Conservation (phyloP, 495 filamentous ascomycete species). For the Cercophora scortea region DNA sequence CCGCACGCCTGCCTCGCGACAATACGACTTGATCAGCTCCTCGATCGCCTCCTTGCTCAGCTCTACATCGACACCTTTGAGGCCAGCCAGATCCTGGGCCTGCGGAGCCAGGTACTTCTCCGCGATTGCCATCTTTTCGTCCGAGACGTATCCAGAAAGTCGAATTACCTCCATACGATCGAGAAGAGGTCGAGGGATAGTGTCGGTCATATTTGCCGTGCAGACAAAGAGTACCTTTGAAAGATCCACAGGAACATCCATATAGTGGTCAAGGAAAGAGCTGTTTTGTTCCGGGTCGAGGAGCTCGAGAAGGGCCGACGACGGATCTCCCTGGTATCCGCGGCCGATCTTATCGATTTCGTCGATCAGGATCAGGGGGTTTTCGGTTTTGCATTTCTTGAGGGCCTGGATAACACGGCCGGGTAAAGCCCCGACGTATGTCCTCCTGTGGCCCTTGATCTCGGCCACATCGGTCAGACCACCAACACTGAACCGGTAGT, state of each 20-base stretch:
- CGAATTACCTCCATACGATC: constrained; percentile 99
- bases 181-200: constrained; percentile 87
- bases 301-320: constrained; percentile 87
- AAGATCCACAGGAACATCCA: constrained; percentile 97
- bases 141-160: constrained; percentile 91
- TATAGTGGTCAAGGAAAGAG: constrained; percentile 96
- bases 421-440: constrained; percentile 93
- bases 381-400: constrained; percentile 99
- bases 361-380: constrained; percentile 93
- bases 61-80: constrained; percentile 85
- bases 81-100: constrained; percentile 81
- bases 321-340: constrained; percentile 92
- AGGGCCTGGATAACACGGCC: constrained; percentile 96
- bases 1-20: constrained; percentile 90
- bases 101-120: constrained; percentile 85
- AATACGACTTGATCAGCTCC: constrained; percentile 97
- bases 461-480: constrained; percentile 98
- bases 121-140: constrained; percentile 99
- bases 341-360: constrained; percentile 97
- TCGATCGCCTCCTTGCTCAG: constrained; percentile 78
- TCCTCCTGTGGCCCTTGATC: constrained; percentile 95
- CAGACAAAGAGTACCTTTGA: constrained; percentile 98
- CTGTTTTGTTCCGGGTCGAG: constrained; percentile 97
- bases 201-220: constrained; percentile 98
- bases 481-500: constrained; percentile 96